Base-by-base conservation (phyloP, 306 rosid genomes). In the Alnus glutinosa region DNA sequence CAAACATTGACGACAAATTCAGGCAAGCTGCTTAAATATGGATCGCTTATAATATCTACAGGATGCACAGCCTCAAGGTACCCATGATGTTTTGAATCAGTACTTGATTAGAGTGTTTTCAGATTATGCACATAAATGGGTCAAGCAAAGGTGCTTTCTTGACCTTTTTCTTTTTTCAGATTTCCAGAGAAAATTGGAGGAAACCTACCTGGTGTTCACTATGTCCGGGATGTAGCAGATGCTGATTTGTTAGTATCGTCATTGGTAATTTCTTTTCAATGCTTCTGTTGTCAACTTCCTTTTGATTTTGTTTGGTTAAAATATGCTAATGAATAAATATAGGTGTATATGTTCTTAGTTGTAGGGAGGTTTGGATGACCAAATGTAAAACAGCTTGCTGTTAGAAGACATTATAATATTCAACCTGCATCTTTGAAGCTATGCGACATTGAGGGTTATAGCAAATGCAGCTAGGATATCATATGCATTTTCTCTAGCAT, bases 101-200 rank as follows among this genome's bases (percentile, higher is more conserved):
- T 76, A 32, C 18, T 34, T 32, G 55, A n/a, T 82, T 58, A 5
- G 70, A 13, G 14, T 10, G 74, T 59, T 80, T 15, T 18, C 70
- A 30, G 34, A 73, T 71, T 83, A 54, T 46, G 3, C 36, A 12
- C 55, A 55, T 28, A 51, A 70, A 59, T 30, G 79, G 84, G 46
- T 71, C 71, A 23, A 44, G 78, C 80, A 74, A 68, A 71, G 67
- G 75, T 69, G 74, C 75, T 68, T 71, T 78, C 73, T 77, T 57
- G 64, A 71, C 63, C 52, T 48, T 11, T 48, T 80, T 30, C 70
- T 71, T 58, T 84, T 71, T 52, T 39, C 87, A 94, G 98, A 85
- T 86, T 94, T 85, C 97, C 97, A 0, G 97, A 88, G 74, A 92
- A 89, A 85, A 92, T 88, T 83, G 98, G 98, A 63, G 97, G 98